Conservation (phyloP, 768 basidiomycete genomes). For the Psilocybe cubensis region DNA sequence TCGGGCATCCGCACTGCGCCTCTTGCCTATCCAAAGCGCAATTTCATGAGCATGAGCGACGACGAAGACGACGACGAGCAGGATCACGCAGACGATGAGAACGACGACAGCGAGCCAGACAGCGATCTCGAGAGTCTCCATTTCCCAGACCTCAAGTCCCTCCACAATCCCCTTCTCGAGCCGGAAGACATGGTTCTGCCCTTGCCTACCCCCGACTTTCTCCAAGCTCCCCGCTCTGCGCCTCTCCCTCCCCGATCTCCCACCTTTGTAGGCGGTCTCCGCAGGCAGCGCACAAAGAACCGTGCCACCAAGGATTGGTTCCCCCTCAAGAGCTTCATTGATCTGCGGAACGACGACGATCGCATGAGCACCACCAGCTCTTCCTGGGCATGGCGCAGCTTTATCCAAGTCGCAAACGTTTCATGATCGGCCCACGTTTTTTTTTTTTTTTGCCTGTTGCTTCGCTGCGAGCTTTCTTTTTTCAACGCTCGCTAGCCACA, state of each 20-base stretch:
- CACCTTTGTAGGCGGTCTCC: no score
- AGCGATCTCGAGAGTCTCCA: conserved; percentile 35
- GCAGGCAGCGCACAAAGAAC: conserved; percentile 15
- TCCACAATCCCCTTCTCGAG: conserved; percentile 29
- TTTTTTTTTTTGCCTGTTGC: neutral
- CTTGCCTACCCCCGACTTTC: conserved; percentile 9
- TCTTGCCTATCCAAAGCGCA: conserved; percentile 26
- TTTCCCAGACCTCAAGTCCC: conserved; percentile 20
- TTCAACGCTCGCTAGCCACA: neutral
- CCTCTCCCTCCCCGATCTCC: conserved; percentile 23
- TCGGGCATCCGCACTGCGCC: conserved; percentile 38
- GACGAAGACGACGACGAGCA: conserved; percentile 49
- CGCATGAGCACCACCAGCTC: conserved; percentile 19
- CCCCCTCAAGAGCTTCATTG: conserved; percentile 67
- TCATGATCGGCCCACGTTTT: conserved; percentile 21
- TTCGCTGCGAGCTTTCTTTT: neutral
- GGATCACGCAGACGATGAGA: conserved; percentile 48
- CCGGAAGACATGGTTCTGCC: conserved; percentile 40
- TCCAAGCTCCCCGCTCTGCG: conserved; percentile 20
- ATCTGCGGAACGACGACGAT: conserved; percentile 39
- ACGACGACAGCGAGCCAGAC: conserved; percentile 44
- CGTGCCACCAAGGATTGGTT: conserved; percentile 47
- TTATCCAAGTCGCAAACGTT: conserved; percentile 57
- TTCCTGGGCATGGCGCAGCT: conserved; percentile 62
- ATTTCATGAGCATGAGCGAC: conserved; percentile 74